Evolutionary conservation across 1,284 basidiomycete species (phyloP).

Genomic region (Inonotus hispidus): DNA sequence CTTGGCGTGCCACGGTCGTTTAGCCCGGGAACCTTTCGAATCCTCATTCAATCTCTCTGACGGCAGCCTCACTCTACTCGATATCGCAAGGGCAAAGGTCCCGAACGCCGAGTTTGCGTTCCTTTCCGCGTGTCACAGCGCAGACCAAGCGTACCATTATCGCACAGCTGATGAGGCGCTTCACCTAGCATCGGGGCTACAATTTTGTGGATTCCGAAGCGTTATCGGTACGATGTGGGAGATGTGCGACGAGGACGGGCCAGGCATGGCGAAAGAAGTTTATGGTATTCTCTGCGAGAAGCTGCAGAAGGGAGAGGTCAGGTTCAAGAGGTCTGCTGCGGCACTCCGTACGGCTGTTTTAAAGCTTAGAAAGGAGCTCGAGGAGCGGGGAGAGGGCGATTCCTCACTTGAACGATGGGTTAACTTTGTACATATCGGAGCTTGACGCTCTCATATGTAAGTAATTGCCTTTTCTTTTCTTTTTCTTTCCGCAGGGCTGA

Average conservation of each 20-base stretch:
- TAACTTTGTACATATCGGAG: neutral
- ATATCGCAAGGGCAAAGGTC: slow-evolving; percentile 26
- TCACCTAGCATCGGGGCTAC: slow-evolving; percentile 32
- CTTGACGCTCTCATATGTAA: no score
- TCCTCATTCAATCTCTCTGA: neutral
- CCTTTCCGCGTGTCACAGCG: slow-evolving; percentile 30
- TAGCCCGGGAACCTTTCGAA: neutral
- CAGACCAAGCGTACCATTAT: neutral
- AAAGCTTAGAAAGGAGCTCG: neutral
- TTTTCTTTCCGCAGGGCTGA: neutral
- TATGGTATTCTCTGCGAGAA: neutral
- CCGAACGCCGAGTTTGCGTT: slow-evolving; percentile 33
- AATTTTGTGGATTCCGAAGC: slow-evolving; percentile 30
- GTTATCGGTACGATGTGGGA: slow-evolving; percentile 38
- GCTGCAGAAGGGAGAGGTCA: neutral
- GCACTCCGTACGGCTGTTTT: neutral
- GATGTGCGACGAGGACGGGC: slow-evolving; percentile 27
- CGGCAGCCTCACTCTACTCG: slow-evolving; percentile 21
- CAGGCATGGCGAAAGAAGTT: neutral
- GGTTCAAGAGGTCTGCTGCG: neutral
- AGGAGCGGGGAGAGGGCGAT: neutral
- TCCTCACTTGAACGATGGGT: neutral
- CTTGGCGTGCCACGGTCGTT: neutral
- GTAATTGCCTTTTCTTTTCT: no score
- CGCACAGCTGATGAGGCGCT: slow-evolving; percentile 30